Evolutionary conservation across 371 early-diverging fungal species (phyloP), one percentile per base, ranked within the genome.

Genomic region (Lichtheimia hyalospora): DNA sequence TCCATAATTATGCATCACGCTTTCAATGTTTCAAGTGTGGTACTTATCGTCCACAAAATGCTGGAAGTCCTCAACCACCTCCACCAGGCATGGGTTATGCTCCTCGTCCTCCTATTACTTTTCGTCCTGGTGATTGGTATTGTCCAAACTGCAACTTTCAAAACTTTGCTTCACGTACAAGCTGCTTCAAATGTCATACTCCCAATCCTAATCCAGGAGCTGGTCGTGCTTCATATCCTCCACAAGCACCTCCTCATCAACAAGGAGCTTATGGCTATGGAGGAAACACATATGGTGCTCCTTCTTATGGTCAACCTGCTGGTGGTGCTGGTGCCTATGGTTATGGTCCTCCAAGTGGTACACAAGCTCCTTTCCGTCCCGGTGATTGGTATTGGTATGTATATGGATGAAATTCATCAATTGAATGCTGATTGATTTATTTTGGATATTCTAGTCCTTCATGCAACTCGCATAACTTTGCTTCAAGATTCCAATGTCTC

Each of bases 61-160:
- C 40, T 10, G 57, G 40, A 53, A 18, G 43, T 13, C 53, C 48
- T 27, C 54, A 52, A 18, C 60, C 42, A n/a, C 43, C 48, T 20
- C 55, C 41, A 40, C 52, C 56, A 21, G 58, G 18, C 14, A 48
- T 34, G 14, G 28, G 55, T 1, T 27, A 41, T 18, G 43, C 49
- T 23, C 55, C 57, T 6, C 63, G 13, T 52, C 49, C 52, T 13
- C 64, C 59, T 53, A 34, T 58, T 18, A 53, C 63, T 43, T 84
- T 79, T 57, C 73, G 84, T 14, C 84, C 86, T 12, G 88, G 88
- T 14, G 88, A 88, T 63, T 81, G 92, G 92, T 84, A 86, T 42
- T 92, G 92, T 67, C 84, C 88, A 6, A 85, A 87, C 52, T 92
- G 92, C 68, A 68, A 76, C 15, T 91, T 87, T 70, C 89, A 89